Base-by-base conservation (phyloP, 192 early-diverging fungal species). In the Entomortierella parvispora region DNA sequence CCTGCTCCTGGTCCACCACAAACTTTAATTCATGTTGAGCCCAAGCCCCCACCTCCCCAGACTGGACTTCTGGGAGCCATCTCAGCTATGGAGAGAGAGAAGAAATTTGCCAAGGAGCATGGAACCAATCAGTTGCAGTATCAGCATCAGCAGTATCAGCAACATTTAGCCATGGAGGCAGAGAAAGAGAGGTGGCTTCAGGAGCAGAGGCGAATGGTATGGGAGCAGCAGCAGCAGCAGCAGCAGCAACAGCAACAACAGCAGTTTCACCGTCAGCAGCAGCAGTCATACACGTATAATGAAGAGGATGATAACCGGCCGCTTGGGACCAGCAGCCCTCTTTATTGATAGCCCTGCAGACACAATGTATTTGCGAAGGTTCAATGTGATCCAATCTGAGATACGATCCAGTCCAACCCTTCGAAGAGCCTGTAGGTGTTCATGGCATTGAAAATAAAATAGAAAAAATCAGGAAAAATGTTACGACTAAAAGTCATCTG, bases 381-480 rank as follows among this genome's bases (percentile, higher is more conserved):
- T 56, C 50, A 79, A 7, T 81, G 54, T 0, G 74, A 64, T 23
- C 55, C 50, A 20, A 87, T 85, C 65, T 85, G 86, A 7, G 81
- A 57, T 17, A 88, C 87, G 51, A 88, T 85, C 87, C 87, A 88
- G 65, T 88, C 87, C 57, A 88, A 53, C n/a, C 87, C 87, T 46
- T 88, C 83, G 56, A 82, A 88, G 34, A 88, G 31, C 4, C 87
- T 88, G 82, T 18, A 37, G 22, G 58, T n/a, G n/a, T n/a, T n/a
- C n/a, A n/a, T n/a, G n/a, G n/a, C n/a, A n/a, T n/a, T n/a, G n/a
- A n/a, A n/a, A n/a, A n/a, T n/a, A n/a, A n/a, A n/a, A n/a, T n/a
- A n/a, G n/a, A n/a, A n/a, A n/a, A n/a, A n/a, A n/a, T n/a, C n/a
- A n/a, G n/a, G n/a, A n/a, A n/a, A n/a, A n/a, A n/a, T n/a, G n/a